Base-by-base conservation (phyloP, 306 rosid species). In the Notholithocarpus densiflorus region DNA sequence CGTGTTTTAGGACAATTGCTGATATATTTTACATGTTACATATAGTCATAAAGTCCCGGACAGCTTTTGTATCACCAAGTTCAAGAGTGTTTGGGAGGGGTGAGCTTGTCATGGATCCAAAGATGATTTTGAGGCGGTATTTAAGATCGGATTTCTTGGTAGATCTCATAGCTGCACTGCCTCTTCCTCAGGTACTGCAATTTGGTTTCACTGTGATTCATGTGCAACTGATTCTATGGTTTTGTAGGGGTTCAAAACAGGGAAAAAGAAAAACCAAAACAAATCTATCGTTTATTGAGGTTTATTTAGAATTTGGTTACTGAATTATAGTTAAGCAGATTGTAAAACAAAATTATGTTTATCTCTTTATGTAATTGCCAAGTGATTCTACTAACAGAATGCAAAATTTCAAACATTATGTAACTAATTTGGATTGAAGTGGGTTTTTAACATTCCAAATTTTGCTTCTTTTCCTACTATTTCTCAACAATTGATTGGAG, bases 81-180 rank as follows among this genome's bases (percentile, higher is more conserved):
- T 91, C 98, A 32, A 90, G 98, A 88, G 88, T 92, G 65, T 92
- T 92, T 74, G 98, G 98, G 5, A 89, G 86, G 75, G 98, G 98
- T 20, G 98, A 94, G 75, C 94, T 94, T 66, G 97, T 94, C 73
- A 89, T 81, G 88, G 95, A 92, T 88, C 89, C 87, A 0, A 75
- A 76, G 51, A 77, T 80, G 85, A 94, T 94, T 75, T 91, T 90
- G 0, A 81, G 56, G 11, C 68, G 98, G 69, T 92, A 94, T 75
- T 68, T 92, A 82, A 87, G 84, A 83, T 86, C 97, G 1, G 90
- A 92, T 64, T 94, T 92, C 86, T 80, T 87, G 83, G 60, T 94
- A 70, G 97, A 94, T 89, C 88, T 91, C 83, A 75, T 89, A 24
- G 97, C 97, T 57, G 71, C 95, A 13, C 79, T 89, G 70, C 98